Evolutionary conservation across 805 yeast species (phyloP), one percentile per base, ranked within the genome.

Genomic region (Candida michaelii): DNA sequence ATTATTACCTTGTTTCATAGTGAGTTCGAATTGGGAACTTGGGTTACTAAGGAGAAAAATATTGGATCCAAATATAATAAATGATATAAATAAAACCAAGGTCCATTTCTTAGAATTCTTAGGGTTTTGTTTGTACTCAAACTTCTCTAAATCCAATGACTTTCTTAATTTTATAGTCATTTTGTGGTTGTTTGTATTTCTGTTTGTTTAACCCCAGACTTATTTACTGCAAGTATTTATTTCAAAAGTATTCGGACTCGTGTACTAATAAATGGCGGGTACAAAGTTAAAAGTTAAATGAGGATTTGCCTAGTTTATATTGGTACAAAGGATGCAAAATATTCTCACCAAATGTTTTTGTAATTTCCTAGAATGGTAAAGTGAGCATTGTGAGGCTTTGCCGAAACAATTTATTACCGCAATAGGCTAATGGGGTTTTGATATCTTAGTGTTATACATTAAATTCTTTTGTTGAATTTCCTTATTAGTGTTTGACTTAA

Each of bases 1-100:
- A 24, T 46, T 49, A 39, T 43, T 49, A 3, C 48, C 52, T 31
- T 42, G 47, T 25, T 35, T 40, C 16, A 49, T 27, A 3, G 10
- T 14, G 12, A 49, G 24, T 8, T 41, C 27, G 16, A 46, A 46
- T 27, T 49, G 52, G 7, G 52, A 45, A 19, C 21, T 29, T 14
- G 45, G 27, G 13, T 39, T 34, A 13, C 21, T 34, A 9, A 34
- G 23, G 9, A 34, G 19, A 15, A 13, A 21, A 4, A 34, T 15
- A 16, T 34, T 34, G 8, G 37, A 34, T n/a, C 37, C 37, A 14
- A 34, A 34, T 34, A 34, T 34, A 23, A 34, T 23, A 13, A 23
- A 34, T 9, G 37, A 34, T 34, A 15, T 34, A 13, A 34, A 13
- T 6, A 34, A 34, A 3, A 34, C 37, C 5, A 23, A 8, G 8